A percentile compares a stretch with the other conserved stretches of the same genome.
Conservation (phyloP, 306 rosid species). For the Cicer judaicum region DNA sequence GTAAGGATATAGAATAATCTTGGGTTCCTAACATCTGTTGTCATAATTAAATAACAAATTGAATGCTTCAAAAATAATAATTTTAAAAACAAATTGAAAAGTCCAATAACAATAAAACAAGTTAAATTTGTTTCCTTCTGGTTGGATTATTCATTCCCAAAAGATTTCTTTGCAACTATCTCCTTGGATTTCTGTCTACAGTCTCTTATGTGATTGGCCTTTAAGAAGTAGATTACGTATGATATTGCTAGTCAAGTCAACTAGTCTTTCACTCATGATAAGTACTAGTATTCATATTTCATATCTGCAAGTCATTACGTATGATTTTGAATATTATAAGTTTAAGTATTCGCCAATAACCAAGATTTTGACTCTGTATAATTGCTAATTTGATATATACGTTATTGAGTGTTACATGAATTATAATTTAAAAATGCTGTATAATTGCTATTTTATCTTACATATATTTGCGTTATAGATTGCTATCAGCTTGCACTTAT, state of each 20-base stretch:
- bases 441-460: conserved; percentile 32
- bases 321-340: not conserved
- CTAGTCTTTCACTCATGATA: conserved; percentile 5
- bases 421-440: conserved; percentile 1
- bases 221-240: conserved; percentile 20
- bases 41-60: conserved; percentile 9
- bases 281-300: not conserved
- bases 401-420: conserved; percentile 8
- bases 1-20: not conserved
- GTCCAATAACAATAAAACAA: conserved; percentile 14
- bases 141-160: not conserved
- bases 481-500: conserved; percentile 19
- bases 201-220: conserved; percentile 18
- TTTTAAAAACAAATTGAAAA: not conserved
- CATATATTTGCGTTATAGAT: not conserved
- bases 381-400: not conserved
- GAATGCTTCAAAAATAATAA: conserved; percentile 24
- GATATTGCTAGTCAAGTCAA: conserved; percentile 15
- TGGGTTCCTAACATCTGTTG: not conserved
- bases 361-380: not conserved
- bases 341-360: not conserved
- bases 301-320: conserved; percentile 1
- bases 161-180: conserved; percentile 27
- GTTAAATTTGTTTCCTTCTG: conserved; percentile 34
- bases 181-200: conserved; percentile 34